Evolutionary conservation across 1,284 basidiomycete genomes (phyloP).

Genomic region (Hypsizygus ulmarius): DNA sequence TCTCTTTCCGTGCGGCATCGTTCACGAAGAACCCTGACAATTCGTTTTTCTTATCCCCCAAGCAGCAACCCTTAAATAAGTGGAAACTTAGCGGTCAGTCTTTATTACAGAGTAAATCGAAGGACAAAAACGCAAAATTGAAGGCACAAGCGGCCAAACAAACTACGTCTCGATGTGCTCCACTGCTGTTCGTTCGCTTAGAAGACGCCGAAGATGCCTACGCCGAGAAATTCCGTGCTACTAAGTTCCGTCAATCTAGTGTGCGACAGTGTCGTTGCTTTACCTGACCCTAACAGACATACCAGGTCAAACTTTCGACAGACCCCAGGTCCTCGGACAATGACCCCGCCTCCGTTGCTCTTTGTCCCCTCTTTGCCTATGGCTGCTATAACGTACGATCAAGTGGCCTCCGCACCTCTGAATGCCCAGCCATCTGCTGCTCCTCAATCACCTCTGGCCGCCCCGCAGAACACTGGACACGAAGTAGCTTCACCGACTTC

Average conservation of each 20-base stretch:
- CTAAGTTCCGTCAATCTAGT: constrained; percentile 13
- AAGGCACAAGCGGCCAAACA: neutral
- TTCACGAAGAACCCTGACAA: constrained; percentile 5
- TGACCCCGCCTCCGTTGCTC: neutral
- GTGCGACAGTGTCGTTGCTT: neutral
- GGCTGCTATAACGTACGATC: neutral
- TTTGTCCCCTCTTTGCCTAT: constrained; percentile 2
- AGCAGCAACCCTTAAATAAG: constrained; percentile 9
- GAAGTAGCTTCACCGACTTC: too few relatives aligned
- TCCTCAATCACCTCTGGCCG: neutral
- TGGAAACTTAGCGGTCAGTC: constrained; percentile 8
- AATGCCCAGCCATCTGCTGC: neutral
- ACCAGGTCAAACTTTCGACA: neutral
- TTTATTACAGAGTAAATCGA: neutral
- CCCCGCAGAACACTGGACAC: too few relatives aligned
- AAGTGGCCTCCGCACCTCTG: neutral
- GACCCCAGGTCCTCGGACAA: neutral
- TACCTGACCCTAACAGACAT: neutral
- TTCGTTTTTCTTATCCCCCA: neutral
- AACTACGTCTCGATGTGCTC: constrained; percentile 8
- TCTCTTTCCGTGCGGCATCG: constrained; percentile 12
- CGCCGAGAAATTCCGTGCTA: constrained; percentile 4
- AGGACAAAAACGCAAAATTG: neutral
- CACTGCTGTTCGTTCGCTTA: constrained; percentile 29
- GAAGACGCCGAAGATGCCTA: constrained; percentile 25